Evolutionary conservation across 2,329 filamentous ascomycete genomes (phyloP), one percentile per base, ranked within the genome.

Genomic region (Sporothrix euskadiensis): DNA sequence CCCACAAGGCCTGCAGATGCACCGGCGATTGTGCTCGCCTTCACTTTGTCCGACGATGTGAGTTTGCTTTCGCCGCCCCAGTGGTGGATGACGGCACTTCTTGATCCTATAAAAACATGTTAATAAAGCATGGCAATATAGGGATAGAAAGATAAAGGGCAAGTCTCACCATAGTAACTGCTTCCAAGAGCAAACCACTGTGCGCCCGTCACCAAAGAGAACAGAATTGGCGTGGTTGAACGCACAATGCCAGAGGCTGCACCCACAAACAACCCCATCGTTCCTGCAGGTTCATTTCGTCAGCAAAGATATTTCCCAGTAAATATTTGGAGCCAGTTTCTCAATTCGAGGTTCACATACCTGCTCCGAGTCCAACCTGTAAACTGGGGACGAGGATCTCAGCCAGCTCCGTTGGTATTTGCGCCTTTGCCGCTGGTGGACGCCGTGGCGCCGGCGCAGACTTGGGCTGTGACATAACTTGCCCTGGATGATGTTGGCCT

Each of bases 111-210:
- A 9, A 47, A 14, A 19, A 16, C 47, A 52, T 3, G 39, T 59
- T 30, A 74, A 35, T 35, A 30, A 22, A 39, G 39, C 9, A 47
- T 47, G 9, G 14, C 6, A 5, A 2, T 10, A 22, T 19, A 0
- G 10, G 39, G 49, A 73, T 16, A 49, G 49, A 73, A 30, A 49
- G 3, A 32, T 12, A 56, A 44, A 6, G 5, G 71, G 39, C 39
- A 30, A 19, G 57, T 82, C 88, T 79, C 84, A 90, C 91, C 90
- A 86, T 90, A 95, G 80, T 91, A 98, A 19, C 89, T 92, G 65
- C 88, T 89, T 49, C 93, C 93, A 54, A 97, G 86, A 57, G 88
- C 86, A 81, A 93, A 93, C 88, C 93, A 97, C 82, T 97, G 94
- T 56, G 93, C 84, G 22, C 93, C 92, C 30, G 91, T 90, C 52